Percentiles rank a stretch among this genome's conserved stretches.
These are phyloP conservation scores for Solanum gracilifrons DNA, from an alignment of 257 asterid species.

Conservation along the genomic window DNA sequence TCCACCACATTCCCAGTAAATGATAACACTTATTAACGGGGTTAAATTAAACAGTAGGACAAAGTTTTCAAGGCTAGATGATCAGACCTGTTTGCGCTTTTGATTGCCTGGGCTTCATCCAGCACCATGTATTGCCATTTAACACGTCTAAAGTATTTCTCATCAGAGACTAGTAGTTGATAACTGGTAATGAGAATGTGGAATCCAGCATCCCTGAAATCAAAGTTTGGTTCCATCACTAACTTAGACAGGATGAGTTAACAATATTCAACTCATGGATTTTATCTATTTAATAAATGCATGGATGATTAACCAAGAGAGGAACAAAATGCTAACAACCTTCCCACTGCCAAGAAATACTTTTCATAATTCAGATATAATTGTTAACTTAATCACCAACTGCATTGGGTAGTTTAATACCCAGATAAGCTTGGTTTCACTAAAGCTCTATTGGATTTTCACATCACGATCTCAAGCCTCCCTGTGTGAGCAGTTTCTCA, in stretches of 20 bases:
- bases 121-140: slow-evolving; percentile 99
- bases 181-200: slow-evolving; percentile 96
- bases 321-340: not conserved
- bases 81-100: slow-evolving; percentile 77
- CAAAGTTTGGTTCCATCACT: not conserved
- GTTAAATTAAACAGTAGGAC: not conserved
- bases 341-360: not conserved
- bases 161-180: slow-evolving; percentile 87
- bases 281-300: not conserved
- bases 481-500: not conserved
- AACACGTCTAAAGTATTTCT: slow-evolving; percentile 84
- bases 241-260: not conserved
- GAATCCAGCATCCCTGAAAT: slow-evolving; percentile 86
- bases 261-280: not conserved
- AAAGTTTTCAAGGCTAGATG: slow-evolving; percentile 1
- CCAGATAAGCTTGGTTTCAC: not conserved
- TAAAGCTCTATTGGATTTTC: not conserved
- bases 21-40: not conserved
- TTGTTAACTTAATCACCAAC: not conserved
- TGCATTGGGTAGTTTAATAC: not conserved
- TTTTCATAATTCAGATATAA: not conserved
- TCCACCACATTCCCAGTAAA: not conserved
- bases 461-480: not conserved
- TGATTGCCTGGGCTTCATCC: slow-evolving; percentile 99
- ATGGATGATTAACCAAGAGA: not conserved